Evolutionary conservation across 2,329 filamentous ascomycete genomes (phyloP).

Genomic region (Phyllosticta citrichinensis): DNA sequence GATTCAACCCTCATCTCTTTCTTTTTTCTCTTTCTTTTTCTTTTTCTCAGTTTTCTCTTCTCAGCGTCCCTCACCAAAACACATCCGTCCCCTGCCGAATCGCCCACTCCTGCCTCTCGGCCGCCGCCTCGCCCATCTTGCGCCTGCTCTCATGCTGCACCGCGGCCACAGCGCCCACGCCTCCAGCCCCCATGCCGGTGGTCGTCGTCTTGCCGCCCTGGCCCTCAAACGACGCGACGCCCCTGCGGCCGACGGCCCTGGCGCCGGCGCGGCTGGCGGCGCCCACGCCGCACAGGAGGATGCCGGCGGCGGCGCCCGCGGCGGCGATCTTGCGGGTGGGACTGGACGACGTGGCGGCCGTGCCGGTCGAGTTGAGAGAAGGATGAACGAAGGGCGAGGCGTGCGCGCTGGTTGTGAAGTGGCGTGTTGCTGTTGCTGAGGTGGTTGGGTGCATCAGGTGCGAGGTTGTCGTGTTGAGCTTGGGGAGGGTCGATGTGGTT

Average conservation of each 20-base stretch:
- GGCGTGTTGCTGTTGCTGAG: background rate
- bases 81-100: background rate
- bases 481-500: background rate
- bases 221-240: background rate
- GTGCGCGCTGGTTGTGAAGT: background rate
- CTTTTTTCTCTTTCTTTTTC: background rate
- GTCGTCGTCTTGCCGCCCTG: no score
- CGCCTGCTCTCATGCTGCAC: background rate
- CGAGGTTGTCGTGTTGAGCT: background rate
- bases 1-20: background rate
- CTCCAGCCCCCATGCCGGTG: background rate
- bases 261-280: background rate
- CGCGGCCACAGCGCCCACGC: background rate
- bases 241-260: background rate
- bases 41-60: no score
- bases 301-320: background rate
- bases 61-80: background rate
- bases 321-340: background rate
- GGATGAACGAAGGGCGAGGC: background rate
- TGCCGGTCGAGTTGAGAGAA: background rate
- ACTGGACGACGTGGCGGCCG: background rate
- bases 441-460: background rate
- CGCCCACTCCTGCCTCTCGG: background rate
- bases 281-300: background rate
- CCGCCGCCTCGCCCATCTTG: background rate